phyloP scores from a whole-genome alignment of 176 grass and related monocot species.

The Eragrostis nindensis region DNA sequence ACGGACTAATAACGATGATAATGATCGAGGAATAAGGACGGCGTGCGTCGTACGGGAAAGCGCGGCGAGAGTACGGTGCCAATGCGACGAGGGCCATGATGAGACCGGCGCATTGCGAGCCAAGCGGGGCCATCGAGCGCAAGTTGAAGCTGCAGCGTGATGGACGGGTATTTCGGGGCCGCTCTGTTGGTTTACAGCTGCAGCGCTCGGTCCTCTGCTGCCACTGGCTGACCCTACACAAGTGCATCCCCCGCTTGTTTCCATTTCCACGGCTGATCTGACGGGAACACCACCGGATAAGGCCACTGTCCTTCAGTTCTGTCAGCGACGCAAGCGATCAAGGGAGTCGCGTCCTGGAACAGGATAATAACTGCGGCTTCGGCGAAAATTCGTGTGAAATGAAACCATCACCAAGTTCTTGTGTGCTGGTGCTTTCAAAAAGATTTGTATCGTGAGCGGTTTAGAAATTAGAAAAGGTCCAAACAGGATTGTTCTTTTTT shows the following conservation, averaged over 20 bases:
- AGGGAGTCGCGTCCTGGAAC: neutral
- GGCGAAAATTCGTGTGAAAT: neutral
- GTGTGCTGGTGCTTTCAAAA: constrained; percentile 2
- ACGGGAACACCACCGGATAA: constrained; percentile 12
- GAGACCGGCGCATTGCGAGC: neutral
- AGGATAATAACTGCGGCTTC: neutral
- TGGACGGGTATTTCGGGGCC: constrained; percentile 25
- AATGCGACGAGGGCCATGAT: neutral
- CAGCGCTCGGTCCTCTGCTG: neutral
- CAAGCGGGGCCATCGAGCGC: neutral
- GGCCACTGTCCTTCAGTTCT: neutral
- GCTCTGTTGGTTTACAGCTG: constrained; percentile 43
- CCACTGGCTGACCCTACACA: constrained; percentile 7
- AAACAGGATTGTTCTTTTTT: neutral
- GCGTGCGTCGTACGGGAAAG: constrained; percentile 35
- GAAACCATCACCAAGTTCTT: neutral
- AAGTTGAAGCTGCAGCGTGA: constrained; percentile 34
- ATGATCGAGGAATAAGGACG: neutral
- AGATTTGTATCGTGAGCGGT: neutral
- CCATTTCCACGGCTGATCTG: constrained; percentile 2
- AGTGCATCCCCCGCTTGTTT: neutral
- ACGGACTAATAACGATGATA: neutral
- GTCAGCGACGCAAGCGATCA: neutral
- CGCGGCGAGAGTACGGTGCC: constrained; percentile 33
- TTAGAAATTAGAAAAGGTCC: neutral